Base-by-base conservation (phyloP, 352 stramenopile genomes). In the Phytophthora vignae region DNA sequence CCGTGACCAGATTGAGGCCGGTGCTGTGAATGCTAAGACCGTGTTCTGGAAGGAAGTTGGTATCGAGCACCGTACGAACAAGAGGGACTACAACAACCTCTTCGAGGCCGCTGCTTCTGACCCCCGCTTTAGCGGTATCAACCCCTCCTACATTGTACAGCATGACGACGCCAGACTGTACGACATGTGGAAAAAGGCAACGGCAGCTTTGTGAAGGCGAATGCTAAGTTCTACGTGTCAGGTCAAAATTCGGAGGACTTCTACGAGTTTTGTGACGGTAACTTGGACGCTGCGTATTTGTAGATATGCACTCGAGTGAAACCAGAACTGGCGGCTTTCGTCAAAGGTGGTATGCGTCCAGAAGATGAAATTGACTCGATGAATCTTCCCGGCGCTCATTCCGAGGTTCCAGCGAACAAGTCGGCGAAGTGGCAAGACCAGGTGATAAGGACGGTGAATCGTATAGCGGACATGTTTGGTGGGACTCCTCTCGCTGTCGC, bases 221-320 rank as follows among this genome's bases (percentile, higher is more conserved):
- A 53, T 27, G 46, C 46, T 27, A 53, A 25, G 46, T 27, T 53
- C 46, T 53, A 27, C 3, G 46, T 53, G n/a, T 53, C 46, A 19
- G 46, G 46, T 7, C n/a, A 53, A 25, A 29, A 53, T 29, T 53
- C 19, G n/a, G 19, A 53, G 9, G 17, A 29, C 0, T 27, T 27
- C n/a, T 52, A 52, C 12, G n/a, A 27, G 8, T 53, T 53, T 53
- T 53, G 46, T 52, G 46, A 53, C 8, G 46, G 46, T 15, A 53
- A 53, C 12, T 53, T 53, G 19, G 46, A 53, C 12, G 46, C 46
- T 53, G n/a, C 19, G 19, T 53, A 53, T 53, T 14, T 53, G n/a
- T 2, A 53, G n/a, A 52, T 53, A 27, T 53, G 46, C 9, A 53
- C 46, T 25, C n/a, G 8, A 27, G 46, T 53, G 9, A 53, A 53